Conservation (phyloP, 106 monocot genomes). For the Apostasia shenzhenica region DNA sequence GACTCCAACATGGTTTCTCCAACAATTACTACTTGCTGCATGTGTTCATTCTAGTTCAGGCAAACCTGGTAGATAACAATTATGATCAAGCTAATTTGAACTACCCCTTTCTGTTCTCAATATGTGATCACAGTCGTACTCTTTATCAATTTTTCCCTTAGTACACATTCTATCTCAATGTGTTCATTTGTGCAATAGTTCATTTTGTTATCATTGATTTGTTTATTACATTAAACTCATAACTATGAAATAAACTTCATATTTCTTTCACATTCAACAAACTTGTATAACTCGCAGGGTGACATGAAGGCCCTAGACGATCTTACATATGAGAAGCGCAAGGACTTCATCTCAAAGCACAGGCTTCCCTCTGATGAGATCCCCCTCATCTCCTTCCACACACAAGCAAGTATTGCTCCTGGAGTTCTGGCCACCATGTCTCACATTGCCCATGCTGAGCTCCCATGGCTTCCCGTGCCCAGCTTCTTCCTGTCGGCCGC, state of each 20-base stretch:
- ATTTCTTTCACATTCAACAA: too few species aligned
- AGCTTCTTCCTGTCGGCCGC: conserved; percentile 15
- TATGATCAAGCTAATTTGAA: not conserved
- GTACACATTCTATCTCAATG: not conserved
- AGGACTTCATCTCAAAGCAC: conserved; percentile 63
- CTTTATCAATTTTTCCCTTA: not conserved
- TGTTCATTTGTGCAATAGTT: too few species aligned
- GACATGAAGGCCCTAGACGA: conserved; percentile 77
- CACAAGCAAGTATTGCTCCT: conserved; percentile 55
- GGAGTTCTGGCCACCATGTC: conserved; percentile 66
- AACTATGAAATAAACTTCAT: too few species aligned
- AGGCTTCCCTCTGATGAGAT: conserved; percentile 51
- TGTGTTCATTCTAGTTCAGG: not conserved
- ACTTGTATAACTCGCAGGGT: conserved; percentile 28
- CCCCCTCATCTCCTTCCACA: conserved; percentile 85
- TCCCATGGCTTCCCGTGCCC: conserved; percentile 52
- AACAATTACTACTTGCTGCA: not conserved
- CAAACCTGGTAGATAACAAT: too few species aligned
- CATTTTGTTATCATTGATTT: too few species aligned
- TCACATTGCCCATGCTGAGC: conserved; percentile 63
- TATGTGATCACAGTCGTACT: not conserved
- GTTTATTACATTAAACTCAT: too few species aligned
- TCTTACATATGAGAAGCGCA: conserved; percentile 75
- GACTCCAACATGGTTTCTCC: too few species aligned
- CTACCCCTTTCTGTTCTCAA: not conserved